Base-by-base conservation (phyloP, 345 rosid genomes). In the Linum usitatissimum region DNA sequence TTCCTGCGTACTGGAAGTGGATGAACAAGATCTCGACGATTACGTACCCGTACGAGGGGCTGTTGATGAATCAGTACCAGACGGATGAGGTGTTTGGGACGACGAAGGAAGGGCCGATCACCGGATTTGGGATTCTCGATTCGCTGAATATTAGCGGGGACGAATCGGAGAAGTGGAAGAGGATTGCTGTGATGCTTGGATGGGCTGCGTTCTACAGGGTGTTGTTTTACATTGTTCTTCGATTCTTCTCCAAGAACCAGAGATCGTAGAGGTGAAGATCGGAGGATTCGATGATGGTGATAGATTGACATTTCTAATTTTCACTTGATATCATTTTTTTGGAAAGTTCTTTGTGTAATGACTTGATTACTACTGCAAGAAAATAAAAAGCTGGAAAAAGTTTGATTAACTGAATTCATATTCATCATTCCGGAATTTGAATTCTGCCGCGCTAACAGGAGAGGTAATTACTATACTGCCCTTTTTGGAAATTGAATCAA, bases 1-100 rank as follows among this genome's bases (percentile, higher is more conserved):
- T 83, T 17, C 91, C 86, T 7, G 0, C 0, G 1, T 83, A 83
- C 61, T 85, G 91, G 91, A 60, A 40, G 36, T 85, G 87, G 91
- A 83, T 83, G 91, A 85, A 85, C 82, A 81, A 74, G 79, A 56
- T 81, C 59, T 85, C 91, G 18, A 83, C 88, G 3, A 85, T 85
- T 78, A 76, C 87, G 10, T 83, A 85, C 61, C 87, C 87, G 0
- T 85, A 79, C 13, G 91, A 85, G 64, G 87, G 84, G 55, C 77
- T 85, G 9, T 51, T 85, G 77, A 83, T 83, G 91, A 85, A 85
- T 62, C 66, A 85, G 68, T 83, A 66, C 60, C 86, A 81, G 68
- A 81, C 84, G 6, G 0, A 9, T 0, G 31, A 36, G 0, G 2
- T 3, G 0, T 85, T 81, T 23, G 81, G 70, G 30, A 9, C 0